Percentiles rank a stretch among this genome's conserved stretches.
phyloP scores from a whole-genome alignment of 2,329 filamentous ascomycete species.

The Ascochyta fabae region DNA sequence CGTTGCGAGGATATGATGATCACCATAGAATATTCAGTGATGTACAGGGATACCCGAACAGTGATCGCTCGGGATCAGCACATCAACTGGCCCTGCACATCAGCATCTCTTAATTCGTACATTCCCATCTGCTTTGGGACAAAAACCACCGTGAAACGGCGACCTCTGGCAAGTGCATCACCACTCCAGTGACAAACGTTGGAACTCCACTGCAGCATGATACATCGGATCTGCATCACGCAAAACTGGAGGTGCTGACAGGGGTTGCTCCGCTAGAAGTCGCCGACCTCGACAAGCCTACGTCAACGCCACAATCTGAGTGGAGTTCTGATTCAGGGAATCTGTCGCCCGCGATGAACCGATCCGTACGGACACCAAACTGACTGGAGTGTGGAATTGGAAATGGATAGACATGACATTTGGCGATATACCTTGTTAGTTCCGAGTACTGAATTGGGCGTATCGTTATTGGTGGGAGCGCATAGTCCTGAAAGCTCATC shows the following conservation, averaged over 20 bases:
- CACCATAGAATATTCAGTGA: background rate
- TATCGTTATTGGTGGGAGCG: background rate
- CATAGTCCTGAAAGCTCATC: background rate
- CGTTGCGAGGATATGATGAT: conserved; percentile 5
- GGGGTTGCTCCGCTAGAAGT: conserved; percentile 1
- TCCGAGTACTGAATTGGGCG: background rate
- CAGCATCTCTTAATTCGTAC: conserved; percentile 7
- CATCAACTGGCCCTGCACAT: conserved; percentile 15
- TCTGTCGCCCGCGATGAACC: conserved; percentile 4
- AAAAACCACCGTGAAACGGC: background rate
- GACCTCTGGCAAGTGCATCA: background rate
- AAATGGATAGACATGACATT: background rate
- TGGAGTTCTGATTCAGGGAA: conserved; percentile 9
- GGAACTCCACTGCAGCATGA: background rate
- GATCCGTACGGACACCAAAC: conserved; percentile 5
- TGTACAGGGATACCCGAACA: conserved; percentile 11
- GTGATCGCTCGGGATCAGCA: background rate
- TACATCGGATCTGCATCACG: conserved; percentile 3
- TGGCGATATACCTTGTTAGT: background rate
- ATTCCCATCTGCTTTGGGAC: background rate
- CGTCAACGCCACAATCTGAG: conserved; percentile 7
- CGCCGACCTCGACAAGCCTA: conserved; percentile 8
- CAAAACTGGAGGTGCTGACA: conserved; percentile 1
- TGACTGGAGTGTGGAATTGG: background rate
- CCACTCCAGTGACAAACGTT: background rate